Conservation (phyloP, 331 rosid species). For the Spiraea crenata region DNA sequence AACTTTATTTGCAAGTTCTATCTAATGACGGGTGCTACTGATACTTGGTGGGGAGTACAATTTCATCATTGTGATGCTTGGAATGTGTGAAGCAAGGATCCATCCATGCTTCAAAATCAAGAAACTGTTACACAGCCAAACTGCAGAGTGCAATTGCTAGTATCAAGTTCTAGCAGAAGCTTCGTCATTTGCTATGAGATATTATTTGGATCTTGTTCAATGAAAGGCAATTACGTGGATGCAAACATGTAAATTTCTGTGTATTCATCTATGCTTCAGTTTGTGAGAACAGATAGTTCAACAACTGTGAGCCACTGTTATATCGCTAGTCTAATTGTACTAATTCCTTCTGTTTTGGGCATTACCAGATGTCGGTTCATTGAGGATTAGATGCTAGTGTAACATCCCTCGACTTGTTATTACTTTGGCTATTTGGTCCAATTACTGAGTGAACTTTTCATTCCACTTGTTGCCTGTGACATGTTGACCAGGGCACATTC, state of each 20-base stretch:
- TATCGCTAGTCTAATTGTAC: background rate
- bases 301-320: background rate
- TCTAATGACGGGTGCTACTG: background rate
- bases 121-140: background rate
- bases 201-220: background rate
- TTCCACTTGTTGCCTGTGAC: background rate
- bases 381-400: background rate
- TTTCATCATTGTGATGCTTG: background rate
- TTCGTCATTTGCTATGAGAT: background rate
- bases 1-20: background rate
- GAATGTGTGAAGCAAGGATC: slow-evolving; percentile 12
- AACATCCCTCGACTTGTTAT: background rate
- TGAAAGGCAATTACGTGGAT: slow-evolving; percentile 8
- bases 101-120: slow-evolving; percentile 8
- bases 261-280: slow-evolving; percentile 19
- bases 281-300: slow-evolving; percentile 23
- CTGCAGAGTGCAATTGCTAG: background rate
- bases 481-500: too few relatives aligned
- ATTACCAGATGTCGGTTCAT: background rate
- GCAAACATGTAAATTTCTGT: slow-evolving; percentile 14
- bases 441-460: background rate
- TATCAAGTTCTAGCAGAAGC: background rate
- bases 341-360: background rate
- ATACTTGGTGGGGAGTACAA: background rate
- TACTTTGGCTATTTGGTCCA: background rate